Percentiles rank a stretch among this genome's conserved stretches.
Evolutionary conservation across 306 rosid species (phyloP).

Genomic region (Dalbergia cultrata): DNA sequence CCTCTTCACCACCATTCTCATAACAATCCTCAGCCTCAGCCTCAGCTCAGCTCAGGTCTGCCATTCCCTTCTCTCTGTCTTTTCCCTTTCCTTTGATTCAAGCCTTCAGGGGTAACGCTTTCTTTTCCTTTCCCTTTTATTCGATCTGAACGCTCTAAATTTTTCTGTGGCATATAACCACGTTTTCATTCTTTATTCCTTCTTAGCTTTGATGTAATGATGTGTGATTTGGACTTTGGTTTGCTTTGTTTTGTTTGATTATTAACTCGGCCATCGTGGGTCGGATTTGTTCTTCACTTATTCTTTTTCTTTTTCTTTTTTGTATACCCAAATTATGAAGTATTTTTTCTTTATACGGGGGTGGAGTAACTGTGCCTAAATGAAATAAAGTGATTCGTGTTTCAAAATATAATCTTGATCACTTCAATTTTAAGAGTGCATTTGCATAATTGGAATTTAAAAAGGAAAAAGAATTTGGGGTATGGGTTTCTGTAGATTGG

Average conservation of each 20-base stretch:
- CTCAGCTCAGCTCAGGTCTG: too few species aligned
- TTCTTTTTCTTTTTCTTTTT: not conserved
- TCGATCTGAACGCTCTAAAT: conserved; percentile 32
- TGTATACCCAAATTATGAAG: not conserved
- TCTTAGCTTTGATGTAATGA: not conserved
- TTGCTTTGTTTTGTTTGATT: not conserved
- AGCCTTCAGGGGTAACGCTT: not conserved
- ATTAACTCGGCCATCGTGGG: not conserved
- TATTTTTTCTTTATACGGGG: not conserved
- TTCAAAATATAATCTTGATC: not conserved
- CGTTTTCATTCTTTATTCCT: not conserved
- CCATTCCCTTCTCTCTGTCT: not conserved
- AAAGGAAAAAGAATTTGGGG: not conserved
- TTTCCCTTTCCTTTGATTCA: not conserved
- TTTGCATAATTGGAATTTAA: not conserved
- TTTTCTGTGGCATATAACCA: not conserved
- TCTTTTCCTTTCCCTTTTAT: not conserved
- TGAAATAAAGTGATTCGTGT: not conserved
- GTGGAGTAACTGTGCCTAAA: conserved; percentile 14
- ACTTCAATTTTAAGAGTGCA: not conserved
- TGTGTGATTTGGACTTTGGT: not conserved
- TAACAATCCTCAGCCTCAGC: not conserved
- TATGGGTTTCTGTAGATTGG: conserved; percentile 11
- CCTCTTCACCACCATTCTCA: not conserved
- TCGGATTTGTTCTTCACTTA: conserved; percentile 17